Percentiles rank a stretch among this genome's conserved stretches.
Evolutionary conservation across 257 asterid genomes (phyloP).

Genomic region (Capsicum rhomboideum): DNA sequence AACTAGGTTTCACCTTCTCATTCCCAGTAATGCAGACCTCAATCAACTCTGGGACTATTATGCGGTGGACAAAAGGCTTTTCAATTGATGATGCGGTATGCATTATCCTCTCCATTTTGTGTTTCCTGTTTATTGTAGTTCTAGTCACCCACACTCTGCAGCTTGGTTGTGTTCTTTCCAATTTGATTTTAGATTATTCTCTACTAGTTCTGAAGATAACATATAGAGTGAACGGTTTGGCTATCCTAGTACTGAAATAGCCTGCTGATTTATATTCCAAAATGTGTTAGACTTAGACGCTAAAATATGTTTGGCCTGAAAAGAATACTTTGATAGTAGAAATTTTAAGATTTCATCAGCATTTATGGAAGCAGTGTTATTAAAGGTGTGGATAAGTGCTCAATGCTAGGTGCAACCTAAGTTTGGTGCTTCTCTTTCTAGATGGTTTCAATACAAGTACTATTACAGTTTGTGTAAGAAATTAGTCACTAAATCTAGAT

Average conservation of each 20-base stretch:
- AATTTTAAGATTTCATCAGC: background rate
- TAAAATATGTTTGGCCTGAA: background rate
- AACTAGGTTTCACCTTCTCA: conserved; percentile 40
- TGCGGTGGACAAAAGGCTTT: conserved; percentile 92
- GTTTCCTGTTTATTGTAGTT: background rate
- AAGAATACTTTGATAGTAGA: background rate
- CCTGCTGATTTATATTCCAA: background rate
- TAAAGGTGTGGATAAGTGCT: background rate
- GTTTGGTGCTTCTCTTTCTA: background rate
- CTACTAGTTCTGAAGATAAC: background rate
- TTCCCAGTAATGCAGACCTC: conserved; percentile 54
- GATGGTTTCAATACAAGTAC: background rate
- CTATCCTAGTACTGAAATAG: background rate
- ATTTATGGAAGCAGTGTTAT: background rate
- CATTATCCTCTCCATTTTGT: background rate
- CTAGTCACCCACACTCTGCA: background rate
- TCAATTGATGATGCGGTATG: conserved; percentile 58
- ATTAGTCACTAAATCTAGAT: background rate
- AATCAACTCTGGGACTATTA: conserved; percentile 70
- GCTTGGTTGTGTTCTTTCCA: background rate
- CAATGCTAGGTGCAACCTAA: background rate
- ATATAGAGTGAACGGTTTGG: background rate
- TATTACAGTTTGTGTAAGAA: background rate
- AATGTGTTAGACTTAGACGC: background rate
- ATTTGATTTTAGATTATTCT: background rate